Conservation (phyloP, 2,329 filamentous ascomycete species). For the Aspergillus fijiensis region DNA sequence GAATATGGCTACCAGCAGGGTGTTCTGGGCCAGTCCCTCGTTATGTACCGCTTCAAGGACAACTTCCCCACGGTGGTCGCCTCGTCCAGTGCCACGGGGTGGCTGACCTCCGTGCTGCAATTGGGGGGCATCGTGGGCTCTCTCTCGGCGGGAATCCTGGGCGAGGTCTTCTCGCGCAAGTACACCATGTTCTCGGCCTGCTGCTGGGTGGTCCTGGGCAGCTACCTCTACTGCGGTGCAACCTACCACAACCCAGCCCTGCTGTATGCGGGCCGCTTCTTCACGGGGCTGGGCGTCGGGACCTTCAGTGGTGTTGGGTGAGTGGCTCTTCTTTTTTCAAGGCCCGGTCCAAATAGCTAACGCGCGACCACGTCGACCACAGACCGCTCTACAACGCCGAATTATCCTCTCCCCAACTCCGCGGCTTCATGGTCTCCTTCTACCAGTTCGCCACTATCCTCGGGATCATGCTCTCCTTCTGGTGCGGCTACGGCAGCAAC, state of each 20-base stretch:
- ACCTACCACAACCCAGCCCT: conserved; percentile 24
- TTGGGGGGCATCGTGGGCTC: conserved; percentile 49
- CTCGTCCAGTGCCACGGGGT: conserved; percentile 39
- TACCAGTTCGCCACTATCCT: conserved; percentile 37
- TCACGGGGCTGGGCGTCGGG: conserved; percentile 33
- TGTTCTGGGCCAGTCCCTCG: conserved; percentile 46
- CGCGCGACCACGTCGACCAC: background rate
- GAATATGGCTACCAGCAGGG: conserved; percentile 52
- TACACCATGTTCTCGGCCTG: conserved; percentile 53
- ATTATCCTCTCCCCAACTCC: conserved; percentile 38
- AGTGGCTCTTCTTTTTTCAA: background rate
- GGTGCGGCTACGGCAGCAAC: conserved; percentile 43
- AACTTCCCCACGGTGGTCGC: conserved; percentile 48
- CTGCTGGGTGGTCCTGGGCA: conserved; percentile 51
- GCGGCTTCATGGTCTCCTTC: conserved; percentile 35
- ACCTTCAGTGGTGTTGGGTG: conserved; percentile 36
- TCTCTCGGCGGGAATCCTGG: conserved; percentile 47
- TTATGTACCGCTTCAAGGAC: conserved; percentile 52
- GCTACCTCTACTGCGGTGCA: conserved; percentile 32
- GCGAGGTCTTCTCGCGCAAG: conserved; percentile 53
- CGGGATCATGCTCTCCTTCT: conserved; percentile 39
- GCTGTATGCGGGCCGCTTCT: conserved; percentile 31
- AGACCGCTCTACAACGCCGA: conserved; percentile 51
- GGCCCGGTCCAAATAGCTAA: no score
- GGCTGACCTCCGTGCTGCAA: conserved; percentile 54